These are phyloP conservation scores for Penicillium sp. DNA, from an alignment of 2,329 filamentous ascomycete genomes.

Conservation along the genomic window DNA sequence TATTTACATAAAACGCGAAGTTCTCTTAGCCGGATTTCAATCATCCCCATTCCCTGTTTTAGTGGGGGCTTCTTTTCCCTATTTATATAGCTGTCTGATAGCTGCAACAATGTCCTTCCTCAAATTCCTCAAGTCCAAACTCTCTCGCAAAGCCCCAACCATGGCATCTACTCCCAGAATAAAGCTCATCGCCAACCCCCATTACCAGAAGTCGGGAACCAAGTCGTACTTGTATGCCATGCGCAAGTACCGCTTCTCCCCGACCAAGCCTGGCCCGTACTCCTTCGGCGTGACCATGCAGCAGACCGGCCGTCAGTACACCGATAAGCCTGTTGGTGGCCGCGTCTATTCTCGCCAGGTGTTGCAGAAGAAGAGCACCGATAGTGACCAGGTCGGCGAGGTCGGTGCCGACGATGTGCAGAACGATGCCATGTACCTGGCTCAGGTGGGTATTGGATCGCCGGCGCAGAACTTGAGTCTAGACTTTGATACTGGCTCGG, in stretches of 20 bases:
- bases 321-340: conserved; percentile 48
- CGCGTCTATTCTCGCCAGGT: conserved; percentile 45
- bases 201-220: conserved; percentile 55
- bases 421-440: conserved; percentile 64
- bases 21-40: not conserved
- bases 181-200: conserved; percentile 53
- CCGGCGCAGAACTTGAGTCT: conserved; percentile 59
- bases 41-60: not conserved
- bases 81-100: not conserved
- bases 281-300: conserved; percentile 48
- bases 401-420: conserved; percentile 61
- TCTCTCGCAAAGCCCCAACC: conserved; percentile 13
- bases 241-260: conserved; percentile 59
- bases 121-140: conserved; percentile 12
- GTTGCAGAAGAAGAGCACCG: conserved; percentile 47
- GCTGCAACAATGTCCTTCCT: conserved; percentile 7
- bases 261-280: conserved; percentile 61
- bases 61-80: not conserved
- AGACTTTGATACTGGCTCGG: conserved; percentile 67
- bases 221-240: conserved; percentile 61
- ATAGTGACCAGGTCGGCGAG: conserved; percentile 40
- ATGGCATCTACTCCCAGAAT: conserved; percentile 45
- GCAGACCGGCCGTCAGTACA: conserved; percentile 48
- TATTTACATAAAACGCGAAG: not conserved
- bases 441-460: conserved; percentile 60